A percentile compares a stretch with the other conserved stretches of the same genome.
These are phyloP conservation scores for Podospora bellae-mahoneyi DNA, from an alignment of 495 filamentous ascomycete genomes.

Conservation along the genomic window DNA sequence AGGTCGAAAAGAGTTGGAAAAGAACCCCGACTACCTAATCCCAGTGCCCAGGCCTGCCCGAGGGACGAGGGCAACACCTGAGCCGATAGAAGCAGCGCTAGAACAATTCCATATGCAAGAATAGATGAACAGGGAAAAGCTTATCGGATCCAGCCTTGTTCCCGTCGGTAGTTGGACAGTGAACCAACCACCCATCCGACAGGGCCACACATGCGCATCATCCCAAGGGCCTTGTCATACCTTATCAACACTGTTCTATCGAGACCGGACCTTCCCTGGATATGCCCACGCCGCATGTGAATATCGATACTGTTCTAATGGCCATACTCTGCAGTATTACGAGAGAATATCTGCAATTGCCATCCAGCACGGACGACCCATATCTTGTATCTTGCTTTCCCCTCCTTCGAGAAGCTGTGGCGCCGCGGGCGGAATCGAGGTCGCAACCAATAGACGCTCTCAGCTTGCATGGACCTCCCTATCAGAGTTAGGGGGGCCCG, in stretches of 20 bases:
- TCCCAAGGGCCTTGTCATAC: neutral
- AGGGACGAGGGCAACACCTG: neutral
- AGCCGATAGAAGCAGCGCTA: neutral
- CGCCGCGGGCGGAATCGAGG: neutral
- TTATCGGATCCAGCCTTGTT: neutral
- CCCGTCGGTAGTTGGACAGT: neutral
- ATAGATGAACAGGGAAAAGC: neutral
- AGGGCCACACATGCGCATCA: neutral
- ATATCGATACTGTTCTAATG: neutral
- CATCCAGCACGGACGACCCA: neutral
- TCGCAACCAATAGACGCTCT: neutral
- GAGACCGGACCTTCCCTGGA: neutral
- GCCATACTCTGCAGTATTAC: neutral
- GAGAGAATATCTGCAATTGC: neutral
- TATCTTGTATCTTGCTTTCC: neutral
- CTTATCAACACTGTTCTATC: neutral
- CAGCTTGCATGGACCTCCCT: constrained; percentile 9
- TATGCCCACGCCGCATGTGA: neutral
- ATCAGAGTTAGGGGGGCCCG: constrained; percentile 6
- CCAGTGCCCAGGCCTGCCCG: neutral
- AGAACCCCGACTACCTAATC: neutral
- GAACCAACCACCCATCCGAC: neutral
- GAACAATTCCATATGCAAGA: neutral
- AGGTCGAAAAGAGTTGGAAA: neutral
- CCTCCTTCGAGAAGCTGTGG: constrained; percentile 9